Evolutionary conservation across 371 early-diverging fungal species (phyloP), one percentile per base, ranked within the genome.

Genomic region (Catenaria anguillulae): DNA sequence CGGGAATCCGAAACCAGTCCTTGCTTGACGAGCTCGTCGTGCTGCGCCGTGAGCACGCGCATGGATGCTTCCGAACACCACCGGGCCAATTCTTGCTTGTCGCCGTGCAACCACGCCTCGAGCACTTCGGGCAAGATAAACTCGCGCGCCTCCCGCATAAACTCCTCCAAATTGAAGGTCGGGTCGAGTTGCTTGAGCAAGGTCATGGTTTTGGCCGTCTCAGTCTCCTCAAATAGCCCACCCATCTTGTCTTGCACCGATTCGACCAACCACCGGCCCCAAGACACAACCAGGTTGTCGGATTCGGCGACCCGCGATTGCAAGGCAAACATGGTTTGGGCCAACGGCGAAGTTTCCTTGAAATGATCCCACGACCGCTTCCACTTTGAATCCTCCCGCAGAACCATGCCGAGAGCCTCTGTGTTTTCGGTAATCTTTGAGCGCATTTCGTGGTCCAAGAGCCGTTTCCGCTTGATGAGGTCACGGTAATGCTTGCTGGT

Each of bases 41-140:
- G 79, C 19, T 86, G 83, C 35, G 87, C 91, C 2, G 86, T 84
- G 64, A 97, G 76, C 42, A 92, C 88, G 63, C 88, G 90, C 26
- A 56, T 24, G 10, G 37, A 33, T 36, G 23, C 89, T 75, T 95
- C 98, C 33, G 89, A 89, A 73, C 92, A 92, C 94, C 95, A 97
- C 60, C 84, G 69, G 68, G 84, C 84, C 56, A 97, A 75, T 3
- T 88, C 84, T 48, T 79, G 85, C 4, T 78, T 74, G 66, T 97
- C 94, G 43, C 88, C 84, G 65, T 84, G 83, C 61, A 94, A 68
- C 62, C 91, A 93, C 2, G 94, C 93, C 66, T 97, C 98, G 75
- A 96, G 80, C 56, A 97, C 71, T 68, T 97, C 98, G n/a, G 98
- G 97, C 65, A 97, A 76, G 61, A 91, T 89, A 65, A 82, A 94